These are phyloP conservation scores for Emmonsia crescens DNA, from an alignment of 2,329 filamentous ascomycete genomes.

Conservation along the genomic window DNA sequence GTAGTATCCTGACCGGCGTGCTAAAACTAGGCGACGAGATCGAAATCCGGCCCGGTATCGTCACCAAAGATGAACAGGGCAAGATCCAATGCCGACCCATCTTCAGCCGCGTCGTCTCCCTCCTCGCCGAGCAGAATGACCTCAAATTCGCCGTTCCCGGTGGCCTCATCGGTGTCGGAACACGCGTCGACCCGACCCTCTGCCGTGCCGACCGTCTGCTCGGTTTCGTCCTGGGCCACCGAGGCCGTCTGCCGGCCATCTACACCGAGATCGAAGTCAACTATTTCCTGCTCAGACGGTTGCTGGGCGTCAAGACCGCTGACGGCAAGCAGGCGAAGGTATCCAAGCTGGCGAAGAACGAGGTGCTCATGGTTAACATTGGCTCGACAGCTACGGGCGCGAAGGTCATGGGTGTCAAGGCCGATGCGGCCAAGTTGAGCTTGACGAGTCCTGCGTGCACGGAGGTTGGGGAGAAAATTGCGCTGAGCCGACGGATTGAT, in stretches of 20 bases:
- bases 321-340: constrained; percentile 99
- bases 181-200: constrained; percentile 90
- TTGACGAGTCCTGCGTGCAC: constrained; percentile 93
- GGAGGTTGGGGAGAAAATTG: constrained; percentile 96
- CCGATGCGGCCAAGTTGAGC: constrained; percentile 90
- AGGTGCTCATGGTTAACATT: constrained; percentile 99
- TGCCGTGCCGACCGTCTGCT: constrained; percentile 98
- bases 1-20: constrained; percentile 90
- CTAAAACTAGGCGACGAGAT: constrained; percentile 96
- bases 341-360: constrained; percentile 94
- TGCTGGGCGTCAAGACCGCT: constrained; percentile 93
- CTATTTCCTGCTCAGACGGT: constrained; percentile 91
- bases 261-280: constrained; percentile 98
- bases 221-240: constrained; percentile 91
- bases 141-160: constrained; percentile 97
- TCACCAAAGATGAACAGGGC: constrained; percentile 86
- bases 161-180: constrained; percentile 96
- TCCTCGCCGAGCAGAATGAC: constrained; percentile 97
- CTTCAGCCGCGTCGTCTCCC: constrained; percentile 84
- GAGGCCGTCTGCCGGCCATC: constrained; percentile 86
- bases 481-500: constrained; percentile 89
- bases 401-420: constrained; percentile 94
- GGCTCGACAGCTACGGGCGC: constrained; percentile 94
- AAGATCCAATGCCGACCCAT: constrained; percentile 95
- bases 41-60: constrained; percentile 96